Evolutionary conservation across 495 filamentous ascomycete species (phyloP), one percentile per base, ranked within the genome.

Genomic region (Trichocladium uniseriatum): DNA sequence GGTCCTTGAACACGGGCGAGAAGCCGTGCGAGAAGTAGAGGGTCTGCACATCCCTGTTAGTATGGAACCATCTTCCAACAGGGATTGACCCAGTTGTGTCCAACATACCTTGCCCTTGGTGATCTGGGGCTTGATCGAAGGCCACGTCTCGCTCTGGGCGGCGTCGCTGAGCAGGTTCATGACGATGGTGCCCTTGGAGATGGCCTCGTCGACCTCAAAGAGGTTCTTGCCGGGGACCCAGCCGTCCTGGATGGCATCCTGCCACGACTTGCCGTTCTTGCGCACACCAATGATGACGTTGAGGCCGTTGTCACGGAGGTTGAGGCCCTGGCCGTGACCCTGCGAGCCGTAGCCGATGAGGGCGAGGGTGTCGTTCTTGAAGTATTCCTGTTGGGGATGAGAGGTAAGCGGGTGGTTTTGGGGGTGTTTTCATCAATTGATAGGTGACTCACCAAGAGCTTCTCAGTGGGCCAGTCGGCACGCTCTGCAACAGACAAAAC

Each of bases 21-120:
- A 98, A 98, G 68, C 92, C 92, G 80, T 98, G 92, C 46, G 92
- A 96, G 83, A 98, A 98, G 83, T 98, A 98, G 62, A 98, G 84
- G 39, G 92, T 98, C 89, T 87, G 21, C 16, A 38, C 22, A 2
- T 19, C 40, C 11, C 6, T 28, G 52, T 55, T 38, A 55, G 52
- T 28, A 42, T 31, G 34, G n/a, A n/a, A n/a, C 16, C n/a, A 49
- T 32, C 18, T 13, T 5, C 10, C 20, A 6, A 1, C 18, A 19
- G n/a, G 40, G 14, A 22, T 2, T 37, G 34, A 4, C 37, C 20
- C 28, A 1, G 18, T n/a, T 13, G n/a, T 16, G 18, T 11, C 13
- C 28, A 51, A 58, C 72, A 40, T 67, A 86, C 84, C 81, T 97
- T 98, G 75, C 86, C 94, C 84, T 96, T 94, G 74, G 86, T 94